Evolutionary conservation across 179 eudicot genomes (phyloP), one percentile per base, ranked within the genome.

Genomic region (Heliamphora pulchella): DNA sequence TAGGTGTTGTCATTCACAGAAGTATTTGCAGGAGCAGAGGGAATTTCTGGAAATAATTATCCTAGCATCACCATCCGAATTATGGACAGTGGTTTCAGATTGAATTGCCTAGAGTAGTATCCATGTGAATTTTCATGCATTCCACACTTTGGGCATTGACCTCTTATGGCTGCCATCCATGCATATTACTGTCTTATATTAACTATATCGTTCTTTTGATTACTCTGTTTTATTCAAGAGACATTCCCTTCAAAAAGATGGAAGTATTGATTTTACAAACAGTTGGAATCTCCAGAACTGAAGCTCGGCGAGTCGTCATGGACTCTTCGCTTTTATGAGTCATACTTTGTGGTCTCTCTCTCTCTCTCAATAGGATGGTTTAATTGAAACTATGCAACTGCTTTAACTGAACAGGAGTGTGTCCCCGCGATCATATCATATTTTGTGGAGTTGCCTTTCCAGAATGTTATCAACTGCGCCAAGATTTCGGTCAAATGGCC

Each of bases 211-310:
- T 31, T 31, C 31, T 31, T 31, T 31, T 31, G 31, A 31, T 31
- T 31, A 41, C 17, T 76, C 3, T 58, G 51, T 68, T 43, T 31
- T 31, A 47, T 63, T 81, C 78, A 69, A 53, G 53, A 76, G 46
- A 61, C 81, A 66, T 70, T 67, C 73, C 69, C 71, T 80, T 44
- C 77, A 66, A 83, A 31, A 79, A 82, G 18, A 77, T 80, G 77
- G 80, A 75, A 77, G 76, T 82, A 71, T 81, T 92, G 82, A 91
- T 89, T 85, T 55, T 81, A 69, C 87, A 67, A 77, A 85, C 97
- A 93, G 98, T 90, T 95, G 98, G 98, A 95, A 90, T 93, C 89
- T 87, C 98, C 98, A 82, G 97, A 91, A 82, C 86, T 95, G 92
- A 91, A 91, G 89, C 91, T 95, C 87, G 98, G 98, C 78, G 98